Conservation (phyloP, 345 rosid species). For the Orychophragmus violaceus region DNA sequence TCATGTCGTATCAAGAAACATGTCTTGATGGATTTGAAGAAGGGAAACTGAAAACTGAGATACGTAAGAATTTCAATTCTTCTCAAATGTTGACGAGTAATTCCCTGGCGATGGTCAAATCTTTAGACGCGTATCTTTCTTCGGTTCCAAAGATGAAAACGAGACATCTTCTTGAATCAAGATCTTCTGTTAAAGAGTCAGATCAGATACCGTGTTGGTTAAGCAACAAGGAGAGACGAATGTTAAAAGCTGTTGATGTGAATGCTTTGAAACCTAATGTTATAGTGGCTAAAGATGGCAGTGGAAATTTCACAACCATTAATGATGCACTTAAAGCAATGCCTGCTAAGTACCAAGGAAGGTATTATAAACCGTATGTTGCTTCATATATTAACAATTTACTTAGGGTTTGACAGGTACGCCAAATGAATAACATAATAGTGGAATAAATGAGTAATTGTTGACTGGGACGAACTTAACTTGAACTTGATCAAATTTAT, state of each 20-base stretch:
- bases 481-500: too few relatives aligned
- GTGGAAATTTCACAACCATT: constrained; percentile 69
- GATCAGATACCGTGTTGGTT: constrained; percentile 51
- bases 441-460: too few relatives aligned
- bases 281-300: constrained; percentile 75
- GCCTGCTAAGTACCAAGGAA: constrained; percentile 48
- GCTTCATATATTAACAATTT: too few relatives aligned
- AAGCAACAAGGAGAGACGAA: constrained; percentile 48
- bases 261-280: constrained; percentile 47
- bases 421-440: too few relatives aligned
- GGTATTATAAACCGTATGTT: constrained; percentile 32
- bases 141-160: background rate
- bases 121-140: constrained; percentile 30
- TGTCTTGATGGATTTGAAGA: constrained; percentile 84
- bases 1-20: constrained; percentile 66
- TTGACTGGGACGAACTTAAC: too few relatives aligned
- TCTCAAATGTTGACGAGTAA: constrained; percentile 59
- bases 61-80: constrained; percentile 39
- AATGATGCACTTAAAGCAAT: constrained; percentile 58
- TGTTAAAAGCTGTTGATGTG: constrained; percentile 37
- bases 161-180: constrained; percentile 43
- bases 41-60: constrained; percentile 46
- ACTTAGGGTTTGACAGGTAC: too few relatives aligned
- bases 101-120: constrained; percentile 55
- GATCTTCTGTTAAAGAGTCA: background rate